phyloP scores from a whole-genome alignment of 1,284 basidiomycete species.

The Rhodotorula sp. region DNA sequence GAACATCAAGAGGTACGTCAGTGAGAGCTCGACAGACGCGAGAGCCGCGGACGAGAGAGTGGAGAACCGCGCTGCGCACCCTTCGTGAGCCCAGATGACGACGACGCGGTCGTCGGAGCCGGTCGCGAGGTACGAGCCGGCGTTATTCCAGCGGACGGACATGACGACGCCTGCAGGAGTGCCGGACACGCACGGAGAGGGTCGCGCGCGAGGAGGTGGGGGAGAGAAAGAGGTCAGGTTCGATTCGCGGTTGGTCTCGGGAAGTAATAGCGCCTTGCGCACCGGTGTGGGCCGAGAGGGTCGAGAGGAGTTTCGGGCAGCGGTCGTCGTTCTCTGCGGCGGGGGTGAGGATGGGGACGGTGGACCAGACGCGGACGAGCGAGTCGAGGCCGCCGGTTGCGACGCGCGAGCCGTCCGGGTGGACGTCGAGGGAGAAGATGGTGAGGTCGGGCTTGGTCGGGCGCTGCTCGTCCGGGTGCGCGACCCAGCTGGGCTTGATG shows the following conservation, averaged over 20 bases:
- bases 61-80: constrained; percentile 56
- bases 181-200: background rate
- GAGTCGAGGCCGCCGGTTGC: constrained; percentile 92
- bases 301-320: constrained; percentile 84
- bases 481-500: constrained; percentile 36
- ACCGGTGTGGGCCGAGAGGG: constrained; percentile 56
- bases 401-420: constrained; percentile 92
- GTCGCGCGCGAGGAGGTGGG: background rate
- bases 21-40: background rate
- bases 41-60: too few relatives aligned
- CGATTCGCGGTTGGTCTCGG: background rate
- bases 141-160: constrained; percentile 93
- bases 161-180: constrained; percentile 70
- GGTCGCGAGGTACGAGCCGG: constrained; percentile 89
- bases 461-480: constrained; percentile 34
- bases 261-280: background rate
- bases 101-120: constrained; percentile 94
- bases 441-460: constrained; percentile 59
- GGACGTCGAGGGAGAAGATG: constrained; percentile 90
- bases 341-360: constrained; percentile 80
- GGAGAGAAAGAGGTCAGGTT: background rate
- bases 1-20: too few relatives aligned
- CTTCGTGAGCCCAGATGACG: constrained; percentile 96
- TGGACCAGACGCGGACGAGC: constrained; percentile 97
- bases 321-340: constrained; percentile 64